Conservation (phyloP, 2,329 filamentous ascomycete genomes). For the Aspergillus persii region DNA sequence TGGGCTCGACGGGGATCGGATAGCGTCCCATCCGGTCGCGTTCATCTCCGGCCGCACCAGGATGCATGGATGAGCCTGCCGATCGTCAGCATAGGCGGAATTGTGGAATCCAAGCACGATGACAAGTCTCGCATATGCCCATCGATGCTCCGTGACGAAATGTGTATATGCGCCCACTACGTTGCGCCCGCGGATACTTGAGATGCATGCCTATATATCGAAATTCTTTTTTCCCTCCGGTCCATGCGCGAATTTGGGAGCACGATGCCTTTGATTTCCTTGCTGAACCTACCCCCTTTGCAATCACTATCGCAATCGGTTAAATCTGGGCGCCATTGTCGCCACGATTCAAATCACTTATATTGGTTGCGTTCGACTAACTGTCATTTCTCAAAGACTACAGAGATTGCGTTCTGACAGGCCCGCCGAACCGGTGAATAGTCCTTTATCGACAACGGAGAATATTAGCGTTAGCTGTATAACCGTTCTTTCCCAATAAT, state of each 20-base stretch:
- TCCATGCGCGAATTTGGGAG: conserved; percentile 2
- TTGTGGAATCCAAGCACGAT: not conserved
- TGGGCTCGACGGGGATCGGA: conserved; percentile 3
- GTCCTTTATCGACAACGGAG: not conserved
- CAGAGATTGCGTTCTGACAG: conserved; percentile 9
- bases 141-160: not conserved
- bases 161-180: conserved; percentile 3
- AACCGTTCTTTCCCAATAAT: not conserved
- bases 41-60: conserved; percentile 4
- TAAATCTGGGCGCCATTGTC: not conserved
- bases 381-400: conserved; percentile 7
- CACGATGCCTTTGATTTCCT: not conserved
- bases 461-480: not conserved
- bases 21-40: conserved; percentile 16
- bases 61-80: not conserved
- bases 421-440: conserved; percentile 4
- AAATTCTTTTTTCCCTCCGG: not conserved
- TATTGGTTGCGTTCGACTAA: conserved; percentile 10
- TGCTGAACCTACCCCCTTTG: not conserved
- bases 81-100: not conserved
- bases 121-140: not conserved
- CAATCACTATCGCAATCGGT: not conserved
- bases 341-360: not conserved
- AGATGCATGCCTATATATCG: not conserved
- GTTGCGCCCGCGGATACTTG: not conserved